Base-by-base conservation (phyloP, 768 basidiomycete genomes). In the Scleroderma bovista region DNA sequence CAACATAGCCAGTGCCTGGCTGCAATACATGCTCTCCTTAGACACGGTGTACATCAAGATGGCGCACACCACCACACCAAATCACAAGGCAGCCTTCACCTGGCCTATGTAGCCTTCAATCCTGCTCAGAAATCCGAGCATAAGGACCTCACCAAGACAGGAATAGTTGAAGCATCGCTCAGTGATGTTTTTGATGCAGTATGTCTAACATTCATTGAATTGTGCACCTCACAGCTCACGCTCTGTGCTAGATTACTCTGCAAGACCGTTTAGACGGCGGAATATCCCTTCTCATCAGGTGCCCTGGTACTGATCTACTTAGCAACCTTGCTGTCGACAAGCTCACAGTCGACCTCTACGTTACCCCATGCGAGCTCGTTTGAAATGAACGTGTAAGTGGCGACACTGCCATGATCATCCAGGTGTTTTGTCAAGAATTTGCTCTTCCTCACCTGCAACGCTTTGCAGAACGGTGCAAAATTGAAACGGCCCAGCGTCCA, bases 151-250 rank as follows among this genome's bases (percentile, higher is more conserved):
- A 9, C 16, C n/a, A 38, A n/a, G 37, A n/a, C 37, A 38, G 50
- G 29, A 11, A 40, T 51, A 2, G 16, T 33, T 40, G 50, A 46
- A 22, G 31, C 50, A 6, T 16, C 17, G 6, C 11, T 46, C 13
- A 2, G 38, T 7, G 44, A 51, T 29, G 17, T 51, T 23, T 46
- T 51, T 40, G 50, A 51, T 41, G 44, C 50, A 2, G 50, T 51
- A 38, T 5, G 34, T 40, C 23, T 24, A 29, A 22, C 15, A 20
- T 29, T 44, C 26, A 44, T 16, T 1, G 26, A 19, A 20, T 34
- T 34, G n/a, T 33, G 20, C 2, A 20, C 2, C n/a, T 31, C 4
- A 9, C 32, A 16, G 32, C n/a, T n/a, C n/a, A n/a, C n/a, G 6
- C 31, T n/a, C 20, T 38, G 17, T 38, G 17, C n/a, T 17, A 53